Evolutionary conservation across 208 protist species (phyloP).

Genomic region (Angomonas ambiguus): DNA sequence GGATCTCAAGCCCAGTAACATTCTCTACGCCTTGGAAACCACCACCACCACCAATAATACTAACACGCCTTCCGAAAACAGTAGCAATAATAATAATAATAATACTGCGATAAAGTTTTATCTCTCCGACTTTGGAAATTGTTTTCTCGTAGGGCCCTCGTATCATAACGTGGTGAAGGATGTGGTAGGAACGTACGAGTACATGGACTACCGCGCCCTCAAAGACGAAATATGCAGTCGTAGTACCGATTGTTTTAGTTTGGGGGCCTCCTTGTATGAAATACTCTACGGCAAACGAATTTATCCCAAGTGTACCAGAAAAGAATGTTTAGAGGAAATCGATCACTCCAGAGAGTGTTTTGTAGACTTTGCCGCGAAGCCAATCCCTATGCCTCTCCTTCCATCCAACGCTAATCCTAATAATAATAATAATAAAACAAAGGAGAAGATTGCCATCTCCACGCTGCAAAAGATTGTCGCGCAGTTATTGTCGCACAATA

Average conservation of each 20-base stretch:
- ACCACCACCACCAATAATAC: background rate
- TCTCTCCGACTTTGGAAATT: conserved; percentile 86
- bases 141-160: conserved; percentile 55
- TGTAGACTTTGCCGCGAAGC: conserved; percentile 44
- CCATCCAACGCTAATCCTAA: background rate
- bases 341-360: conserved; percentile 74
- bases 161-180: conserved; percentile 38
- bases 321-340: conserved; percentile 33
- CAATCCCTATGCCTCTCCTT: conserved; percentile 1
- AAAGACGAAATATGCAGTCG: conserved; percentile 57
- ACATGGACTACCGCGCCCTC: conserved; percentile 81
- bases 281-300: conserved; percentile 59
- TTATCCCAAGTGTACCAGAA: conserved; percentile 70
- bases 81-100: conserved; percentile 2
- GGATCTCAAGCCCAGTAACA: conserved; percentile 86
- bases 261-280: conserved; percentile 77
- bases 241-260: conserved; percentile 73
- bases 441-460: conserved; percentile 14
- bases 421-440: background rate
- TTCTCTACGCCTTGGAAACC: conserved; percentile 67
- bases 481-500: conserved; percentile 36
- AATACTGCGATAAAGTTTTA: conserved; percentile 68
- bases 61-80: background rate
- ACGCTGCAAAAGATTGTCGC: conserved; percentile 49
- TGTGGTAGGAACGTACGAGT: conserved; percentile 78